A percentile compares a stretch with the other conserved stretches of the same genome.
These are phyloP conservation scores for Achlya hypogyna DNA, from an alignment of 352 stramenopile genomes.

Conservation along the genomic window DNA sequence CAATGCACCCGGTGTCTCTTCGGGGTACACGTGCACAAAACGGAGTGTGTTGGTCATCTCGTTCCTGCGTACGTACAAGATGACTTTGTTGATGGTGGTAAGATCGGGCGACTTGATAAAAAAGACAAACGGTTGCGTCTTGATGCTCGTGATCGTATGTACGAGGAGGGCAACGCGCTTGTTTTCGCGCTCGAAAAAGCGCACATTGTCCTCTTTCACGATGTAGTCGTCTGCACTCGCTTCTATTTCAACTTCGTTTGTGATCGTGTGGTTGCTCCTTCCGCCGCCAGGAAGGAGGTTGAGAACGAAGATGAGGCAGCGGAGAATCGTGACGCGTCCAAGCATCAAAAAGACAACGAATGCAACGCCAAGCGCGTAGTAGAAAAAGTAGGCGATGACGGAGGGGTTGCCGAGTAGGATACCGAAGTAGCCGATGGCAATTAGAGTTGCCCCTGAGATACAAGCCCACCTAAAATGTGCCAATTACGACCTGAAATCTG, in stretches of 20 bases:
- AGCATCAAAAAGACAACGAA: constrained; percentile 76
- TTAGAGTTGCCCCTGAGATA: constrained; percentile 60
- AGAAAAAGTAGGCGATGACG: constrained; percentile 72
- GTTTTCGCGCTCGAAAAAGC: constrained; percentile 2
- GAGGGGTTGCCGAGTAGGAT: constrained; percentile 62
- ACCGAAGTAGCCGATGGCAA: constrained; percentile 47
- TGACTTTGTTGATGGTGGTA: constrained; percentile 87
- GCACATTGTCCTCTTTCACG: background rate
- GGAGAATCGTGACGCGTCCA: constrained; percentile 65
- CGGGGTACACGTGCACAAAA: constrained; percentile 69
- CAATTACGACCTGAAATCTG: too few relatives aligned
- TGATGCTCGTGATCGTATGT: constrained; percentile 34
- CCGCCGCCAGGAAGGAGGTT: background rate
- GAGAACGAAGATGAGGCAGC: constrained; percentile 57
- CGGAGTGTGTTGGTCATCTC: constrained; percentile 86
- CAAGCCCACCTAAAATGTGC: constrained; percentile 78
- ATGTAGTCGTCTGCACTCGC: background rate
- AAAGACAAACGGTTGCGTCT: constrained; percentile 82
- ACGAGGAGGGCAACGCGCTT: background rate
- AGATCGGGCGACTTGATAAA: constrained; percentile 84
- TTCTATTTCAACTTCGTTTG: background rate
- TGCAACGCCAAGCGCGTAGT: constrained; percentile 65
- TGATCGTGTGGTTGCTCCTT: background rate
- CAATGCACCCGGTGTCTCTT: background rate
- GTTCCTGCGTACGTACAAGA: constrained; percentile 90